phyloP scores from a whole-genome alignment of 2,329 filamentous ascomycete genomes.

The Chalaropsis thielavioides region DNA sequence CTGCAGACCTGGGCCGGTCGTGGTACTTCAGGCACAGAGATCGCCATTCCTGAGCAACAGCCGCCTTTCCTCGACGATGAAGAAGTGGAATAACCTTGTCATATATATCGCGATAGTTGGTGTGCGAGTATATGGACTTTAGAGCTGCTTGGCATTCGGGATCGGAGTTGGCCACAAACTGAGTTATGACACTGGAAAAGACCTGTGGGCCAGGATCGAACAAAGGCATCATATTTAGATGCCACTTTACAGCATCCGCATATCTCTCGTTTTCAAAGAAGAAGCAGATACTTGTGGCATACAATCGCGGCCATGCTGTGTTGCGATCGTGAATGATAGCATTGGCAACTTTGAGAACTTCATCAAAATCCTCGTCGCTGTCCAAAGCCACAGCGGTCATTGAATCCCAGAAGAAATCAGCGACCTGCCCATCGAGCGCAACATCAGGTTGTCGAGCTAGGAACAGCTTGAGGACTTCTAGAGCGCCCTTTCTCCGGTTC shows the following conservation, averaged over 20 bases:
- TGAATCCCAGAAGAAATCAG: conserved; percentile 14
- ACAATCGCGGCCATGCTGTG: conserved; percentile 35
- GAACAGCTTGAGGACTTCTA: conserved; percentile 10
- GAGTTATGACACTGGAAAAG: conserved; percentile 32
- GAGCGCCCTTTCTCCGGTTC: conserved; percentile 12
- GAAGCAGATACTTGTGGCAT: conserved; percentile 32
- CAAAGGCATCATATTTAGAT: conserved; percentile 30
- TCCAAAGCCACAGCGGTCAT: conserved; percentile 15
- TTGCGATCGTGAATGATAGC: neutral
- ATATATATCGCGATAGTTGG: conserved; percentile 32
- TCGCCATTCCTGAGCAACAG: conserved; percentile 35
- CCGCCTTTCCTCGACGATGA: conserved; percentile 33
- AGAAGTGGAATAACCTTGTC: conserved; percentile 38
- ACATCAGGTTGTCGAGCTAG: conserved; percentile 9
- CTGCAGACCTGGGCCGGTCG: conserved; percentile 19
- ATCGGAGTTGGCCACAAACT: conserved; percentile 28
- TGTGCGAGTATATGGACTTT: conserved; percentile 32
- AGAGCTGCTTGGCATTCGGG: conserved; percentile 29
- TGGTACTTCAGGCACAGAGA: conserved; percentile 25
- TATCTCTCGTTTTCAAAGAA: conserved; percentile 30
- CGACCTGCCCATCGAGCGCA: conserved; percentile 10
- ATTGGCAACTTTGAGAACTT: neutral
- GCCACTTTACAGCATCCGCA: conserved; percentile 33
- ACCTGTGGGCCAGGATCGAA: conserved; percentile 30
- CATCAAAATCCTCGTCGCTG: neutral